phyloP scores from a whole-genome alignment of 1,284 basidiomycete species.

The Sporisorium iseilematis-ciliati region DNA sequence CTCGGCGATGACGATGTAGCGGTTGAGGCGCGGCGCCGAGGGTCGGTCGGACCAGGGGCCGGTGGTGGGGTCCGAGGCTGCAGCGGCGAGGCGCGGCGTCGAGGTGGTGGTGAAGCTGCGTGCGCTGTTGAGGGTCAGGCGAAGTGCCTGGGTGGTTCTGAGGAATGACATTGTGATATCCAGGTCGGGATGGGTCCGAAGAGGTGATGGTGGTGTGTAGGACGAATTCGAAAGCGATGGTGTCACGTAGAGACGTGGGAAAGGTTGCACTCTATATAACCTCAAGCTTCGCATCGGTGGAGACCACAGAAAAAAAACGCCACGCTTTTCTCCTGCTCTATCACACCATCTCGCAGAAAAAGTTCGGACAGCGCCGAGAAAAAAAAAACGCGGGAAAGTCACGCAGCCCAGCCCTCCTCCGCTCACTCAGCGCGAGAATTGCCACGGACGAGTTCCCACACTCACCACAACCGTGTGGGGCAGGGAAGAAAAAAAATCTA shows the following conservation, averaged over 20 bases:
- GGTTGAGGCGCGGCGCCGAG: slow-evolving; percentile 31
- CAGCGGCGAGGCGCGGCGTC: slow-evolving; percentile 3
- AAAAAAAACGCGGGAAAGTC: not conserved
- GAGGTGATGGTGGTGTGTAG: not conserved
- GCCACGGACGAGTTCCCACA: not conserved
- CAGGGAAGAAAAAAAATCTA: slow-evolving; percentile 10
- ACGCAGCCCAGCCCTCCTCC: too few relatives aligned
- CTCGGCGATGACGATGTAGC: slow-evolving; percentile 56
- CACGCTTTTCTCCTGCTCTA: not conserved
- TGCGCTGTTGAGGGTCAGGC: not conserved
- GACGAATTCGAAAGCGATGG: not conserved
- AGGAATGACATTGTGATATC: slow-evolving; percentile 15
- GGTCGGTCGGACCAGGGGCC: slow-evolving; percentile 51
- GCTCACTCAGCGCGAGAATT: slow-evolving; percentile 10
- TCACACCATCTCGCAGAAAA: not conserved
- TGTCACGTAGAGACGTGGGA: not conserved
- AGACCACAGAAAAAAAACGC: not conserved
- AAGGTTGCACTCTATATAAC: too few relatives aligned
- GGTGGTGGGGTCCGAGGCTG: not conserved
- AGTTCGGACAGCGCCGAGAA: not conserved
- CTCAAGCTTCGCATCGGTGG: too few relatives aligned
- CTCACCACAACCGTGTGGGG: slow-evolving; percentile 7
- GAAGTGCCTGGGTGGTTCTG: slow-evolving; percentile 4
- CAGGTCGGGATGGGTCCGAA: not conserved
- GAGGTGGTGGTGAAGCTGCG: slow-evolving; percentile 18